Base-by-base conservation (phyloP, 1,284 basidiomycete genomes). In the Malassezia slooffiae region DNA sequence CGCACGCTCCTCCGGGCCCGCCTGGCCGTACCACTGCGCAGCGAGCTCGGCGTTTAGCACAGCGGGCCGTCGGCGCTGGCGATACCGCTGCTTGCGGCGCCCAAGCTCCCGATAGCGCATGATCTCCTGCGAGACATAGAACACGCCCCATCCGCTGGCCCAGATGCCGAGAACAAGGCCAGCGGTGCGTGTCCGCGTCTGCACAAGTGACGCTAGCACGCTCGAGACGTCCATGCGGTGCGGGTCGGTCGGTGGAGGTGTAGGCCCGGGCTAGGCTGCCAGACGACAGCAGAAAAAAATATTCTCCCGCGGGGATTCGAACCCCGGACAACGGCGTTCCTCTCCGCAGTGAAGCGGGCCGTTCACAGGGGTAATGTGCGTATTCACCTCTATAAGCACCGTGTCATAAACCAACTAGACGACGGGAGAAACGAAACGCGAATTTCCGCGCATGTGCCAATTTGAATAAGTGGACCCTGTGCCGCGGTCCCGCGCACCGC, bases 1-100 rank as follows among this genome's bases (percentile, higher is more conserved):
- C 10, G 57, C 58, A 40, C 70, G 66, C 50, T 74, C 73, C 27
- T 60, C 24, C 15, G 44, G 50, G 5, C 46, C 42, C 12, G 58
- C 60, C 9, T 48, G 44, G 7, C 60, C 60, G 29, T 55, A 55
- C 60, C 60, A 62, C 7, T 12, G 22, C n/a, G 31, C 26, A 16
- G 40, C 30, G 16, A n/a, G 3, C 43, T 41, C 34, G 7, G n/a
- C 8, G 23, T 26, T 15, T 28, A 11, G 15, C 11, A 30, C 24
- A 3, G n/a, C 27, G 4, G 4, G 5, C 17, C 36, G 52, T 21
- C 47, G 37, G 13, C 37, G 30, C 22, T 58, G 45, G 3, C 52
- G 54, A 30, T 57, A 52, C 31, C 41, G 43, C 17, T 41, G 36
- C 24, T 48, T 50, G 9, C 62, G 43, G 17, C 32, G 30, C n/a